Base-by-base conservation (phyloP, 2,329 filamentous ascomycete genomes). In the Gremmenia infestans region DNA sequence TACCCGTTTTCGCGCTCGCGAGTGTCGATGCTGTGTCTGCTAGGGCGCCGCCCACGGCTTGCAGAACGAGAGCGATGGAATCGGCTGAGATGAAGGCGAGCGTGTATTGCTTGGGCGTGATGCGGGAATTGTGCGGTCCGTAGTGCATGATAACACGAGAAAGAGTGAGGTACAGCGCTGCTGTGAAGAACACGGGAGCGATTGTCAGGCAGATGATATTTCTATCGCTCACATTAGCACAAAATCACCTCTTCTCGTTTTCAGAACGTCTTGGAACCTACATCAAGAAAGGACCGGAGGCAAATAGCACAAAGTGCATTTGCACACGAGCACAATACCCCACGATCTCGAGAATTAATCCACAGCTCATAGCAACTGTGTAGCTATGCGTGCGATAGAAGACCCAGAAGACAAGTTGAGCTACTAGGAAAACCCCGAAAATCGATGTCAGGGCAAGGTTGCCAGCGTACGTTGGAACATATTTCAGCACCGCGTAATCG, bases 81-180 rank as follows among this genome's bases (percentile, higher is more conserved):
- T 84, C 81, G 66, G 76, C 75, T 52, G 81, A 76, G 12, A 63
- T 58, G 52, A 64, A 64, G 6, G 37, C 45, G 17, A 77, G 78
- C n/a, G 81, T 81, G 67, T 81, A 83, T 48, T 74, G 67, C 17
- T 68, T 68, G 1, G 78, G 75, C n/a, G 71, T 71, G 39, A 80
- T 65, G 7, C 72, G 69, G 14, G 76, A 78, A 59, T 75, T 69
- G 49, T 76, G 67, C 0, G 70, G 65, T 1, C 81, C 81, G 50
- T 82, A 79, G 51, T 73, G 72, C n/a, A 80, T 65, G 52, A 83
- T 77, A 56, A 83, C 72, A 51, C 82, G 78, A 45, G 81, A 80
- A 4, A 71, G 72, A 46, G 83, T 61, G 60, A 86, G 76, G 72
- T 86, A 86, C 68, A 86, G 77, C 67, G 78, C 77, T 61, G 81